Base-by-base conservation (phyloP, 2,329 filamentous ascomycete genomes). In the Monosporascus sp. region DNA sequence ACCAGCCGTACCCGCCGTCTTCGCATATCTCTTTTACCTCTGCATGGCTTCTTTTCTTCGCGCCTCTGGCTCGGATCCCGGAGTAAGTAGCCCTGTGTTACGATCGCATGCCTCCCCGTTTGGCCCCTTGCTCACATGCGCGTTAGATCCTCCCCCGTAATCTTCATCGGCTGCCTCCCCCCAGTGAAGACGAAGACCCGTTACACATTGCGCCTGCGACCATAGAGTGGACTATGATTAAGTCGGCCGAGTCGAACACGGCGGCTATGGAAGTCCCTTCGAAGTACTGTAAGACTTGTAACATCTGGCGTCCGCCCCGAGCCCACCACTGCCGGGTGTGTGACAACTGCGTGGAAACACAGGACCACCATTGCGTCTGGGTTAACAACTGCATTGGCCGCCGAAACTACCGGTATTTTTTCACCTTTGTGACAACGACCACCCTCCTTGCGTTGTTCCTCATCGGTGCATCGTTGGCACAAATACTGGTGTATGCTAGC, bases 311-410 rank as follows among this genome's bases (percentile, higher is more conserved):
- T 2, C 94, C 94, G 37, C 92, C 93, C 27, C 89, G 94, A 54
- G 91, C 90, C 54, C 95, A 99, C 67, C 94, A 99, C 73, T 99
- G 94, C 72, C 89, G 94, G 53, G 81, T 96, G 27, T 99, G 94
- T 73, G 93, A 99, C 72, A 97, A 95, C 70, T 99, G 94, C 69
- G 83, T 99, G 55, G 94, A 99, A 71, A 96, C 91, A 0, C 90
- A 97, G 61, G 94, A 99, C 66, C 94, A 99, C 66, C 94, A 99
- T 72, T 99, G 94, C 65, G 92, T 97, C 17, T 99, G 94, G 94
- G 82, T 99, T 58, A 99, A 99, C 74, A 99, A 99, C 70, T 99
- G 94, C 60, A 88, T 99, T 48, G 94, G 94, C 44, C 87, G 93
- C 60, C 89, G 94, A 63, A 99, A 99, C 73, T 99, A 99, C 73